Base-by-base conservation (phyloP, 306 rosid species). In the Arachis hypogaea region DNA sequence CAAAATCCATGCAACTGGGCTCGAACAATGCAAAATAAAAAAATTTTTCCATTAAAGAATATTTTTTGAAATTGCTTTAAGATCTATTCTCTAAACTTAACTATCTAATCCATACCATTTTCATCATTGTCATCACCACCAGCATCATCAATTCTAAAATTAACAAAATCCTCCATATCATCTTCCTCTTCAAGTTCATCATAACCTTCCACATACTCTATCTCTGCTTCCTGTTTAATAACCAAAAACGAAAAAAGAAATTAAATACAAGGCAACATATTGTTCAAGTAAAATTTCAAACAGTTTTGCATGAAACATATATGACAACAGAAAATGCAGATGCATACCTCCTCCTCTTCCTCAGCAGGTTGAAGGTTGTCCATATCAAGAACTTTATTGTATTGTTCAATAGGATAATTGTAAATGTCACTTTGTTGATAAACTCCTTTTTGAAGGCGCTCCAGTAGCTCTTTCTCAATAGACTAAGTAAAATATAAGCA, bases 111-210 rank as follows among this genome's bases (percentile, higher is more conserved):
- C 6, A 64, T 85, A 85, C 90, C 92, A 72, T 75, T 73, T 69
- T 85, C 86, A 42, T 84, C 84, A 60, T 83, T 88, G 5, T 82
- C 81, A 71, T 69, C 68, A 22, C 44, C 82, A 45, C 56, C 73
- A 22, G 28, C 28, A 51, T 73, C 63, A 3, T 42, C 41, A 66
- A 75, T 63, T 41, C 72, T 55, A 59, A 71, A 79, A 80, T 86
- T 85, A 74, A 71, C 88, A 83, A 88, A 84, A 85, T 94, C 98
- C 81, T 91, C 98, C 4, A 94, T 88, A 75, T 93, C 97, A 59
- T 90, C 96, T 78, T 85, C 95, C 81, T 79, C 90, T 81, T 91
- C 98, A 54, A 85, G 82, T 61, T 88, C 96, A 43, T 90, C 86
- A 76, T 79, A 66, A 47, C 90, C 93, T 79, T 91, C 98, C 61